A percentile compares a stretch with the other conserved stretches of the same genome.
phyloP scores from a whole-genome alignment of 108 stramenopile genomes.

The Cyclotella kingstonii region DNA sequence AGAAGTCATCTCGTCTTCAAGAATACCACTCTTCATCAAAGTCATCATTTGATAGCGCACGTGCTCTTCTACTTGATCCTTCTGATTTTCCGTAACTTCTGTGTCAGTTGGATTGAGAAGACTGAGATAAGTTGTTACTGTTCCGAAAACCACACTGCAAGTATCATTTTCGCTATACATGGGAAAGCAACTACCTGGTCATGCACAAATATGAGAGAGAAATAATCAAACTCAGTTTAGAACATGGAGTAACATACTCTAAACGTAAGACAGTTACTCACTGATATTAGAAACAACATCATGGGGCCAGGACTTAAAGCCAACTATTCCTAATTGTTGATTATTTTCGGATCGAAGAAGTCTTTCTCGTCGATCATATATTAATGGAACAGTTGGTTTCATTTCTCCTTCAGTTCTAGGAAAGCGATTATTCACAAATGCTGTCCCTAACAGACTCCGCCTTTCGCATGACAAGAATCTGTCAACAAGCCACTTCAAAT shows the following conservation, averaged over 20 bases:
- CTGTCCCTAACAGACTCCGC: neutral
- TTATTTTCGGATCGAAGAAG: neutral
- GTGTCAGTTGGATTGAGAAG: neutral
- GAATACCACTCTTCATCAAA: constrained; percentile 13
- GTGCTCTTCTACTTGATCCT: constrained; percentile 7
- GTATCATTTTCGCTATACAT: constrained; percentile 9
- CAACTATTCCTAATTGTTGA: constrained; percentile 9
- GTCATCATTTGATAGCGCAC: constrained; percentile 18
- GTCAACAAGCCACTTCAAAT: constrained; percentile 1
- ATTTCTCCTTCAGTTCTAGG: neutral
- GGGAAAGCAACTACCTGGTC: constrained; percentile 10
- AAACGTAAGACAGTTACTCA: neutral
- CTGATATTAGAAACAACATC: constrained; percentile 4
- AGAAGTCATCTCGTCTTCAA: constrained; percentile 1
- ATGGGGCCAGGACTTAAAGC: constrained; percentile 17
- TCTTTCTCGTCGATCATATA: neutral
- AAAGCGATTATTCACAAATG: neutral
- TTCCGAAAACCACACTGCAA: constrained; percentile 10
- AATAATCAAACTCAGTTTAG: neutral
- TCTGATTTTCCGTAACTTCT: constrained; percentile 3
- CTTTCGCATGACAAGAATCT: constrained; percentile 4
- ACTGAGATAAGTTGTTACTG: constrained; percentile 11
- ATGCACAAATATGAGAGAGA: neutral
- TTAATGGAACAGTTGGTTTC: neutral
- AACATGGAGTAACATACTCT: neutral